These are phyloP conservation scores for Ascoidea rubescens DNA, from an alignment of 805 yeast species.

Conservation along the genomic window DNA sequence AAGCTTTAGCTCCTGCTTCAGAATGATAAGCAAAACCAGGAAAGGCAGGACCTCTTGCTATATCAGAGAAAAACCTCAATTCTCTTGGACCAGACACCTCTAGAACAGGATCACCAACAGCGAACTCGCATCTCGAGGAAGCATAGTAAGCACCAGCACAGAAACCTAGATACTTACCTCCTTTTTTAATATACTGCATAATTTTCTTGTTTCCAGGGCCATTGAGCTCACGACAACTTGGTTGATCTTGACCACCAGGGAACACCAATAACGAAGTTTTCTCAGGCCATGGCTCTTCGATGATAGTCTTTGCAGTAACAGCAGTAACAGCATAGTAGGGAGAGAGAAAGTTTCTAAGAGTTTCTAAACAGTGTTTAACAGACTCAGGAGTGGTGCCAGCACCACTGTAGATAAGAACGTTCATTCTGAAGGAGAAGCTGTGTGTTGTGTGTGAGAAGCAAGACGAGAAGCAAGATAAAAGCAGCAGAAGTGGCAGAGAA, in stretches of 20 bases:
- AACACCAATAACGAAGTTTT: constrained; percentile 70
- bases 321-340: constrained; percentile 81
- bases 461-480: constrained; percentile 36
- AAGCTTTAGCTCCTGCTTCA: constrained; percentile 63
- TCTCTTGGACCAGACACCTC: constrained; percentile 86
- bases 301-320: constrained; percentile 45
- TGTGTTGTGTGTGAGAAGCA: constrained; percentile 32
- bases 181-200: constrained; percentile 49
- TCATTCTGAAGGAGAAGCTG: constrained; percentile 29
- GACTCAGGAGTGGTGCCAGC: constrained; percentile 84
- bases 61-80: constrained; percentile 70
- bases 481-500: no score
- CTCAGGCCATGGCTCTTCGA: constrained; percentile 77
- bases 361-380: constrained; percentile 70
- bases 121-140: constrained; percentile 67
- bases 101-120: constrained; percentile 50
- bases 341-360: constrained; percentile 59
- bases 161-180: constrained; percentile 77
- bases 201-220: constrained; percentile 55
- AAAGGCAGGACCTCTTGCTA: constrained; percentile 67
- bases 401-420: constrained; percentile 56
- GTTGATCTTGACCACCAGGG: constrained; percentile 97
- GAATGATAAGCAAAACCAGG: constrained; percentile 70
- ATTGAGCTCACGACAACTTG: constrained; percentile 60
- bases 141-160: constrained; percentile 96